These are phyloP conservation scores for Sporothrix sp. DNA, from an alignment of 2,329 filamentous ascomycete genomes.

Conservation along the genomic window DNA sequence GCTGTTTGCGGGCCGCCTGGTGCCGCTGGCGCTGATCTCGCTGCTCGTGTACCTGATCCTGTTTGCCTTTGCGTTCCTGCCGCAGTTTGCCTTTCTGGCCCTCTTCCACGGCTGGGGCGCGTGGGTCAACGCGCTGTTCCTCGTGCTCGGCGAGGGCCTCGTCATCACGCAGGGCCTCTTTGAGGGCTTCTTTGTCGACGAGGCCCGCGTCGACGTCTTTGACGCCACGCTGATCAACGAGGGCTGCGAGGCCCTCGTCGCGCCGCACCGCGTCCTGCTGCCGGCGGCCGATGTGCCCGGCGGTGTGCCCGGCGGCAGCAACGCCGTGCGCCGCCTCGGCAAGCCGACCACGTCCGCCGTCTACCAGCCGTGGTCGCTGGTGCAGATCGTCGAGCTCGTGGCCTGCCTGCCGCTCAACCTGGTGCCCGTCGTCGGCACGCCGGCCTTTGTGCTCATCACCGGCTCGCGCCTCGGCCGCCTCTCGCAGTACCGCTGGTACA, in stretches of 20 bases:
- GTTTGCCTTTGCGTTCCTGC: constrained; percentile 80
- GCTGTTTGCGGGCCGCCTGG: constrained; percentile 63
- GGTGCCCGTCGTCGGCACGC: constrained; percentile 71
- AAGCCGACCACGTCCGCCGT: constrained; percentile 67
- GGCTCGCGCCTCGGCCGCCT: constrained; percentile 81
- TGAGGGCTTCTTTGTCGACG: constrained; percentile 73
- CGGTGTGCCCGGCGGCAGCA: too few relatives aligned
- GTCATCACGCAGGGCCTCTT: constrained; percentile 62
- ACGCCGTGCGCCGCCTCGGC: constrained; percentile 70
- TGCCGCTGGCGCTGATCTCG: constrained; percentile 76
- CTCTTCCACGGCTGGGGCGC: constrained; percentile 81
- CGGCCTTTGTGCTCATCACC: constrained; percentile 78
- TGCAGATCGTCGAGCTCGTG: constrained; percentile 82
- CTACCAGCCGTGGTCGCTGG: constrained; percentile 80
- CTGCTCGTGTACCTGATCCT: constrained; percentile 73
- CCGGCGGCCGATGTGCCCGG: constrained; percentile 58
- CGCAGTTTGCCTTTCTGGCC: constrained; percentile 78
- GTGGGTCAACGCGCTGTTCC: constrained; percentile 80
- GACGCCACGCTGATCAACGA: constrained; percentile 71
- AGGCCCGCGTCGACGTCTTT: constrained; percentile 70
- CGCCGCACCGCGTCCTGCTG: constrained; percentile 54
- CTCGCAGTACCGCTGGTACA: constrained; percentile 84
- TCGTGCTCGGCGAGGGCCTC: constrained; percentile 75
- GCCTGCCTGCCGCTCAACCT: constrained; percentile 75
- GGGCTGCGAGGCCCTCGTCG: constrained; percentile 59